phyloP scores from a whole-genome alignment of 768 basidiomycete genomes.

The Boletales sp. region DNA sequence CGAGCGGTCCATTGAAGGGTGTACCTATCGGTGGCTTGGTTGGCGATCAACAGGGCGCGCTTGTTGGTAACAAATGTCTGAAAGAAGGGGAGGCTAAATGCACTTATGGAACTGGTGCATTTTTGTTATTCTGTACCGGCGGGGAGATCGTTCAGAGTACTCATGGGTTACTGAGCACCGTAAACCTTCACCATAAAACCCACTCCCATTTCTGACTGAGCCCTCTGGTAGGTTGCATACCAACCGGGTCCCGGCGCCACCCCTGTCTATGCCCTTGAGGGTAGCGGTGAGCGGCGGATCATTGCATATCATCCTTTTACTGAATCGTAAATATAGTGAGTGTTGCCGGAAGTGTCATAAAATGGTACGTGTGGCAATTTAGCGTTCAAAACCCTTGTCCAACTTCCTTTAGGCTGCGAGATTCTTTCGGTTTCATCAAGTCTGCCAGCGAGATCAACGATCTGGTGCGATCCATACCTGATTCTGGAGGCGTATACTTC shows the following conservation, averaged over 20 bases:
- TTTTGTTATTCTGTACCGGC: slow-evolving; percentile 94
- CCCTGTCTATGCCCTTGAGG: slow-evolving; percentile 92
- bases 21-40: slow-evolving; percentile 88
- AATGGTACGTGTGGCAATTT: slow-evolving; percentile 52
- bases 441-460: slow-evolving; percentile 81
- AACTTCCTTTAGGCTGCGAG: slow-evolving; percentile 61
- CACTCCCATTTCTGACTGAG: background rate
- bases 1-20: slow-evolving; percentile 62
- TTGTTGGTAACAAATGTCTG: slow-evolving; percentile 95
- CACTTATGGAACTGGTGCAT: slow-evolving; percentile 97
- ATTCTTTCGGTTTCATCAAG: slow-evolving; percentile 81
- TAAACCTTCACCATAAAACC: slow-evolving; percentile 27
- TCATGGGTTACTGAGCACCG: slow-evolving; percentile 88
- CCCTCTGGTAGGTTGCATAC: slow-evolving; percentile 67
- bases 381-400: background rate
- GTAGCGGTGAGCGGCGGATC: slow-evolving; percentile 64
- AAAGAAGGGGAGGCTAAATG: slow-evolving; percentile 92
- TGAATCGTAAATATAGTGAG: slow-evolving; percentile 51
- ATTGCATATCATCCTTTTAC: background rate
- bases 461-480: slow-evolving; percentile 70
- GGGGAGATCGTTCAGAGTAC: slow-evolving; percentile 77
- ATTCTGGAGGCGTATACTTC: slow-evolving; percentile 90
- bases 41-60: slow-evolving; percentile 97
- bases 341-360: slow-evolving; percentile 93
- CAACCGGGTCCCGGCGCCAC: slow-evolving; percentile 75